Evolutionary conservation across 176 grass and related monocot species (phyloP).

Genomic region (Eleusine indica): DNA sequence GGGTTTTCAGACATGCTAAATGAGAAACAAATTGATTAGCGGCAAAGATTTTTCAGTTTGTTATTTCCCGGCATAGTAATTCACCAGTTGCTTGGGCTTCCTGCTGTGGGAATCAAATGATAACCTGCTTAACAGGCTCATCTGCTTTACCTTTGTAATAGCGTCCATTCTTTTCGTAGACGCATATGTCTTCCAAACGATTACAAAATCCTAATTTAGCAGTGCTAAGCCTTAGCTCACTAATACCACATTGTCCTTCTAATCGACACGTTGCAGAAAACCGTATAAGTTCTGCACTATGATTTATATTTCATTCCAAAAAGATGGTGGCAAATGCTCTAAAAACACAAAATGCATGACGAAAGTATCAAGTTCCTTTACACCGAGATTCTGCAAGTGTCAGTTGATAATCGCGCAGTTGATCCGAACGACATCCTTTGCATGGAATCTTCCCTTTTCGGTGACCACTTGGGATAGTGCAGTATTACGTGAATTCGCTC

Average conservation of each 20-base stretch:
- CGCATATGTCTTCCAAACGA: neutral
- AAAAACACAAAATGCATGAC: neutral
- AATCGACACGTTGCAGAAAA: conserved; percentile 16
- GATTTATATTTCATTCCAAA: neutral
- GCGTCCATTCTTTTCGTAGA: conserved; percentile 10
- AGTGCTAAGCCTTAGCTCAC: neutral
- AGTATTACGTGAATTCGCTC: neutral
- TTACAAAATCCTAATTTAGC: conserved; percentile 12
- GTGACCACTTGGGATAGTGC: neutral
- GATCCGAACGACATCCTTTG: neutral
- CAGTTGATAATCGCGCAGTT: neutral
- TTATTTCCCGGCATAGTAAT: conserved; percentile 9
- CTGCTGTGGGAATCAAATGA: conserved; percentile 6
- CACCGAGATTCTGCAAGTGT: neutral
- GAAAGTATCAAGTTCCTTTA: conserved; percentile 1
- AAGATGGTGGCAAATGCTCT: neutral
- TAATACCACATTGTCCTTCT: neutral
- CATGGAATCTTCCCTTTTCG: neutral
- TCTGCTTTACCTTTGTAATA: conserved; percentile 8
- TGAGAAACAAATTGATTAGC: conserved; percentile 1
- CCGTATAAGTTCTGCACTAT: neutral
- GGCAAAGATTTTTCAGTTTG: conserved; percentile 1
- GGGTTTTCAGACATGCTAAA: neutral
- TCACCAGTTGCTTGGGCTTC: neutral
- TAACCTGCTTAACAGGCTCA: conserved; percentile 12